These are phyloP conservation scores for Eimeria maxima DNA, from an alignment of 169 alveolate species.

Conservation along the genomic window DNA sequence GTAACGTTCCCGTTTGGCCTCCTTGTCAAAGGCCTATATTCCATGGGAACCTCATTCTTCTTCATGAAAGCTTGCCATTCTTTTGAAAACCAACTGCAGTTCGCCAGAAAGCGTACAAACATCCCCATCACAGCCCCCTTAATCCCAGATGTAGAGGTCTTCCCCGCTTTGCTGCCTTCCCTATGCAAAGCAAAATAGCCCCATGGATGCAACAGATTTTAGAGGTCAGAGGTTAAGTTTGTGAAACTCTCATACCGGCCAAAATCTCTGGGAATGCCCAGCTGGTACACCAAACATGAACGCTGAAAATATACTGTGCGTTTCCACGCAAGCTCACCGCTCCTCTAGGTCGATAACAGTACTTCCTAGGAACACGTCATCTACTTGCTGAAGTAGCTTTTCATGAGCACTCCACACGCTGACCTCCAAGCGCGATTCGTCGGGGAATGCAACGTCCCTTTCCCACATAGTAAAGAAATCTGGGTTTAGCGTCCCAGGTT, in stretches of 20 bases:
- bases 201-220: not conserved
- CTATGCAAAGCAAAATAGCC: not conserved
- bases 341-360: conserved; percentile 94
- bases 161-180: not conserved
- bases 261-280: not conserved
- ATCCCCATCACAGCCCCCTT: not conserved
- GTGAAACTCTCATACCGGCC: not conserved
- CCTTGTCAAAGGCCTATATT: conserved; percentile 90
- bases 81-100: conserved; percentile 92
- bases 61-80: conserved; percentile 94
- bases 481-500: conserved; percentile 86
- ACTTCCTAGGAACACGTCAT: conserved; percentile 91
- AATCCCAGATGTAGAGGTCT: not conserved
- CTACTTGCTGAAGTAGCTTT: conserved; percentile 86
- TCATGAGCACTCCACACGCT: conserved; percentile 87
- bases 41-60: conserved; percentile 92
- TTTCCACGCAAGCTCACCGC: conserved; percentile 76
- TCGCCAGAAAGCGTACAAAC: not conserved
- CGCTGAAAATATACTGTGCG: not conserved
- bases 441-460: conserved; percentile 90
- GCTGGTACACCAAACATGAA: not conserved
- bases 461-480: conserved; percentile 89
- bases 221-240: not conserved
- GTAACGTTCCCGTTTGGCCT: conserved; percentile 76
- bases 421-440: conserved; percentile 88